A percentile compares a stretch with the other conserved stretches of the same genome.
phyloP scores from a whole-genome alignment of 2,329 filamentous ascomycete genomes.

The Pseudocercospora fuligena region DNA sequence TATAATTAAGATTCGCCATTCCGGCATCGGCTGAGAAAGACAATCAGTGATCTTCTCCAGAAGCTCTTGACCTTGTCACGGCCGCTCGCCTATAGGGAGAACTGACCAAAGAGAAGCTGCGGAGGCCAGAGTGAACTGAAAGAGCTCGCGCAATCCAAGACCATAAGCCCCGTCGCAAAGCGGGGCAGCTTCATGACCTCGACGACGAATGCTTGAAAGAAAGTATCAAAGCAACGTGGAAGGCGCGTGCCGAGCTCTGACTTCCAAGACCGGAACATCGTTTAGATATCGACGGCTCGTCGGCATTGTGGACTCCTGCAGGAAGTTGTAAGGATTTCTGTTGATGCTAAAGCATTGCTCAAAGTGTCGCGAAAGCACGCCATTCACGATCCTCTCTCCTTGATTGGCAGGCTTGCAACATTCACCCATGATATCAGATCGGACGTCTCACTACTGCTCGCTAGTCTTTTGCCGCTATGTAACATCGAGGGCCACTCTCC shows the following conservation, averaged over 20 bases:
- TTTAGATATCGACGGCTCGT: constrained; percentile 6
- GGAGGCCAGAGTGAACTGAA: background rate
- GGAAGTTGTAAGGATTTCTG: background rate
- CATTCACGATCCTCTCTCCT: background rate
- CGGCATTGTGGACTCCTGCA: background rate
- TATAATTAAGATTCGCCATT: constrained; percentile 25
- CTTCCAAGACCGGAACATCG: constrained; percentile 18
- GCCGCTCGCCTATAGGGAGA: constrained; percentile 24
- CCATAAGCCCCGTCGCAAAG: constrained; percentile 12
- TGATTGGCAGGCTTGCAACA: background rate
- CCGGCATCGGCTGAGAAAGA: constrained; percentile 28
- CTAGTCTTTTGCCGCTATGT: background rate
- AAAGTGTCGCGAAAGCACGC: constrained; percentile 10
- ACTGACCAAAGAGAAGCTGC: constrained; percentile 4
- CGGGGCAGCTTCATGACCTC: constrained; percentile 20
- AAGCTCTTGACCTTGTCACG: constrained; percentile 18
- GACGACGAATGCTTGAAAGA: background rate
- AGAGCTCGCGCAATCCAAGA: constrained; percentile 13
- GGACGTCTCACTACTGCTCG: background rate
- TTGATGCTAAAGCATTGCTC: background rate
- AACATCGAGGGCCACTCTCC: background rate
- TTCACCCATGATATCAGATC: background rate
- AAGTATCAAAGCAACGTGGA: constrained; percentile 19
- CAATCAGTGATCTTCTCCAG: constrained; percentile 16
- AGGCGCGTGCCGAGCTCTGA: constrained; percentile 15